Conservation (phyloP, 768 basidiomycete genomes). For the Russula compacta region DNA sequence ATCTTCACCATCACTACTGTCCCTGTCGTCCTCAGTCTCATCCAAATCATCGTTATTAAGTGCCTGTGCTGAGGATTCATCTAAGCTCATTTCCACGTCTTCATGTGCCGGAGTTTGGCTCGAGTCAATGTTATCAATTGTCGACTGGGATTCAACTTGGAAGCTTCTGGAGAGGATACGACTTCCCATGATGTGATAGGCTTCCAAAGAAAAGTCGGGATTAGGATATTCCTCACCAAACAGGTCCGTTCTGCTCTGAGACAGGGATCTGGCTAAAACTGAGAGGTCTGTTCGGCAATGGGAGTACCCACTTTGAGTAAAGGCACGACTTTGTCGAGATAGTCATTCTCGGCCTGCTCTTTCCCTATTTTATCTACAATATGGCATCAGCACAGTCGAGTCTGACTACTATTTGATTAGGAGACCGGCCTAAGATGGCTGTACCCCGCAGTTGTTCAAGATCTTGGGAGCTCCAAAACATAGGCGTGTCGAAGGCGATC, state of each 20-base stretch:
- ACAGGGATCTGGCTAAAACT: neutral
- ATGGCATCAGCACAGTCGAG: neutral
- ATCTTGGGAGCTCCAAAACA: slow-evolving; percentile 84
- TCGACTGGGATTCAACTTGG: slow-evolving; percentile 52
- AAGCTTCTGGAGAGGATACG: slow-evolving; percentile 91
- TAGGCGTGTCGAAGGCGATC: slow-evolving; percentile 70
- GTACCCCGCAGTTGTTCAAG: slow-evolving; percentile 72
- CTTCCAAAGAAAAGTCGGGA: slow-evolving; percentile 52
- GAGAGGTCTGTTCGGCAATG: neutral
- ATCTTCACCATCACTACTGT: slow-evolving; percentile 45
- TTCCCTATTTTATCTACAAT: slow-evolving; percentile 76
- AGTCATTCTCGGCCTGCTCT: slow-evolving; percentile 70
- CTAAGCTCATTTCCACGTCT: slow-evolving; percentile 28
- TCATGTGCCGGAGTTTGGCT: slow-evolving; percentile 23
- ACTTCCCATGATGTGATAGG: slow-evolving; percentile 86
- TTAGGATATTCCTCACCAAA: slow-evolving; percentile 42
- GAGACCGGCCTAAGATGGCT: slow-evolving; percentile 67
- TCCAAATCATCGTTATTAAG: slow-evolving; percentile 30
- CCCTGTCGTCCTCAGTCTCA: slow-evolving; percentile 26
- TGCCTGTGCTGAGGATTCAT: slow-evolving; percentile 19
- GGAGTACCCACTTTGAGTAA: slow-evolving; percentile 48
- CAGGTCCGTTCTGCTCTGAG: slow-evolving; percentile 60
- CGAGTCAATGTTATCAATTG: slow-evolving; percentile 29
- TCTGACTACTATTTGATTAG: neutral
- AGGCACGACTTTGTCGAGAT: slow-evolving; percentile 55